These are phyloP conservation scores for Purpureocillium takamizusanense DNA, from an alignment of 2,329 filamentous ascomycete genomes.

Conservation along the genomic window DNA sequence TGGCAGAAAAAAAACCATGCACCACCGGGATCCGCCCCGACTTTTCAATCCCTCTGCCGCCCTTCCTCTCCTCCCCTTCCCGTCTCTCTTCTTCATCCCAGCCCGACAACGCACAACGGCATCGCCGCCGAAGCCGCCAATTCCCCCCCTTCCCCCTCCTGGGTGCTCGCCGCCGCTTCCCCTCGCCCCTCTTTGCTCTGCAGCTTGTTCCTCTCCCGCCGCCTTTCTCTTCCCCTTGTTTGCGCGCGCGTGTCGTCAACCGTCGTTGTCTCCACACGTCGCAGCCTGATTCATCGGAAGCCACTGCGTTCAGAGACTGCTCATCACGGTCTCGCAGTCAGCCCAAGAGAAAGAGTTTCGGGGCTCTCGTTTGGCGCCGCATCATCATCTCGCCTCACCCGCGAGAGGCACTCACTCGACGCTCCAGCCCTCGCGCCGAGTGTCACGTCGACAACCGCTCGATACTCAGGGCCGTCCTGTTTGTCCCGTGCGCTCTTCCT, in stretches of 20 bases:
- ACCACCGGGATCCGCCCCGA: too few species aligned
- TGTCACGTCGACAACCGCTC: too few species aligned
- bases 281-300: constrained; percentile 1
- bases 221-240: constrained; percentile 1
- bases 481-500: too few species aligned
- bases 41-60: background rate
- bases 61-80: constrained; percentile 13
- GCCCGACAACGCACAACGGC: constrained; percentile 17
- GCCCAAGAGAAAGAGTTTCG: too few species aligned
- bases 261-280: background rate
- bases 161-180: constrained; percentile 8
- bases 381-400: too few species aligned
- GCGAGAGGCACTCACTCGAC: too few species aligned
- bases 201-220: constrained; percentile 2
- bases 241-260: background rate
- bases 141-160: constrained; percentile 9
- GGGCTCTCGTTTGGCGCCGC: background rate
- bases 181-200: constrained; percentile 7
- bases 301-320: background rate
- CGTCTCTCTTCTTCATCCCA: constrained; percentile 14
- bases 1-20: too few species aligned
- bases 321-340: background rate
- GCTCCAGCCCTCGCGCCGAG: too few species aligned
- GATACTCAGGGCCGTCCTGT: too few species aligned
- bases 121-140: constrained; percentile 16